Evolutionary conservation across 1,139 yeast genomes (phyloP).

Genomic region (Debaryomycetaceae sp.): DNA sequence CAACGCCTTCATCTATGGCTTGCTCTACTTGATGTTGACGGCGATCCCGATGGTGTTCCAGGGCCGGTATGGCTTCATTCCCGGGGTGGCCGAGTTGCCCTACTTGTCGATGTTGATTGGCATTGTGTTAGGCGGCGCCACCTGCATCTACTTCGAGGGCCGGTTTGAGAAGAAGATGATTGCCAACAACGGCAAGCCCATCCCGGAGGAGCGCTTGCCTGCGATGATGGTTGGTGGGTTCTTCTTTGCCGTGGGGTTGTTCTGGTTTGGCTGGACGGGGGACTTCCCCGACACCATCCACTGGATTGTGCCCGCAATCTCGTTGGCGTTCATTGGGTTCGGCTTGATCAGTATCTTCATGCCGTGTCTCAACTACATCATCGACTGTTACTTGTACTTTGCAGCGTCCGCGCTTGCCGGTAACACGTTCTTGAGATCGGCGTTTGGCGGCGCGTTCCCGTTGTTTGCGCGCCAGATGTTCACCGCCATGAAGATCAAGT

Average conservation of each 20-base stretch:
- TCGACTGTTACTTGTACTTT: conserved; percentile 66
- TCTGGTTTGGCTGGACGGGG: conserved; percentile 82
- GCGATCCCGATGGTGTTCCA: conserved; percentile 70
- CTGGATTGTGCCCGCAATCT: conserved; percentile 72
- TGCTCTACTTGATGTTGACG: conserved; percentile 64
- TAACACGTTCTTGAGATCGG: conserved; percentile 69
- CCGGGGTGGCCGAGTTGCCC: conserved; percentile 53
- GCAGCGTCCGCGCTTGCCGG: conserved; percentile 92
- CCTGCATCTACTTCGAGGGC: conserved; percentile 19
- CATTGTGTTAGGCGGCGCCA: conserved; percentile 47
- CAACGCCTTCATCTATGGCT: conserved; percentile 82
- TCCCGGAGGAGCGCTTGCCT: conserved; percentile 70
- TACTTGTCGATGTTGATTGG: conserved; percentile 57
- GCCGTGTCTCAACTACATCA: conserved; percentile 67
- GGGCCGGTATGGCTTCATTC: conserved; percentile 47
- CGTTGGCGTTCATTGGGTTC: conserved; percentile 63
- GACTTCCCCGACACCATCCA: conserved; percentile 57
- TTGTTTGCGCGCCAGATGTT: conserved; percentile 65
- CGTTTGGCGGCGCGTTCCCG: conserved; percentile 50
- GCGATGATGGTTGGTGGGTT: conserved; percentile 64
- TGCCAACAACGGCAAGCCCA: conserved; percentile 49
- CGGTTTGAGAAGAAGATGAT: conserved; percentile 25
- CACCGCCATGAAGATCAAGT: conserved; percentile 64
- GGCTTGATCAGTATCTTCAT: conserved; percentile 70
- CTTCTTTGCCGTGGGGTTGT: conserved; percentile 63